Evolutionary conservation across 495 filamentous ascomycete genomes (phyloP), one percentile per base, ranked within the genome.

Genomic region (Daldinia grandis): DNA sequence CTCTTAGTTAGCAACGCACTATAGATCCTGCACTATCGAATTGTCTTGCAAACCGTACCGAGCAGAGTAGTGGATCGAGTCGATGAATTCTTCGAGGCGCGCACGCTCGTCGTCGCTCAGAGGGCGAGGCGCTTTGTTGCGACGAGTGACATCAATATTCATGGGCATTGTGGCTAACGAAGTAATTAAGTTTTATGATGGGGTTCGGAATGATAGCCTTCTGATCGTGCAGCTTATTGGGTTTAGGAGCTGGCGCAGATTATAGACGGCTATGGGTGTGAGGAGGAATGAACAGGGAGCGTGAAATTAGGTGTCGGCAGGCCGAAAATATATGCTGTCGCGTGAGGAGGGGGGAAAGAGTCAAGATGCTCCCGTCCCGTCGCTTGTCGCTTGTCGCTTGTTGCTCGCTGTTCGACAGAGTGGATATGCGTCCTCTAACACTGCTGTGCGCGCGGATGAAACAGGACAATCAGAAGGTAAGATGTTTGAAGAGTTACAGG

Each of bases 11-110:
- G 69, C 56, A 38, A 64, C 30, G 33, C 17, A 19, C 42, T 31
- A 27, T 25, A 8, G 19, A 24, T 9, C 25, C 24, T 24, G n/a
- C 27, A 27, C 15, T 8, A 30, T 9, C 30, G 27, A 10, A 38
- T 33, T 56, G 14, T 30, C 58, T 24, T 27, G 51, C 21, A 21
- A 21, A 64, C 72, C 87, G 37, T 84, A 97, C 95, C 95, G 87
- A 56, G 93, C 90, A 30, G 95, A 98, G 79, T 99, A 99, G 79
- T 97, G 93, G 68, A 99, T 98, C 10, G 87, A 83, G 66, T 98
- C 94, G 54, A 93, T 87, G 76, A 93, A 99, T 76, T 98, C 94
- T 28, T 97, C 92, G 47, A 99, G 85, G 38, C 89, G 88, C 66
- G 89, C 88, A 49, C 89, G 89, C 83, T 99, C 95, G 1, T 83